Percentiles rank a stretch among this genome's conserved stretches.
Conservation (phyloP, 2,329 filamentous ascomycete genomes). For the Ophiostoma perfectum region DNA sequence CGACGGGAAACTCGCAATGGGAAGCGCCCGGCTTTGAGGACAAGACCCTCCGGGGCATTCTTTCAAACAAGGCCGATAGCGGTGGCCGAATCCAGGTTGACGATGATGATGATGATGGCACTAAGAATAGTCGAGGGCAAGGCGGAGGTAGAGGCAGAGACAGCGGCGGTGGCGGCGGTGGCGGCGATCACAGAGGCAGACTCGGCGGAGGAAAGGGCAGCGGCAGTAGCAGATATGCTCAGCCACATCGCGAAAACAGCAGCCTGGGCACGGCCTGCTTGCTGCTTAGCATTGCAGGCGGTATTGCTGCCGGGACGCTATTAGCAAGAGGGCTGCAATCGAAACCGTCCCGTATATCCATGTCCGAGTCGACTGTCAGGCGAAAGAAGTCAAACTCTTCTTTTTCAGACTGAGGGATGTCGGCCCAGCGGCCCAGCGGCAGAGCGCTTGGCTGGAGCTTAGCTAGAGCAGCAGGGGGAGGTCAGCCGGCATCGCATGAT, state of each 20-base stretch:
- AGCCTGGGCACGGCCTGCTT: conserved; percentile 7
- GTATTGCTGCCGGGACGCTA: conserved; percentile 20
- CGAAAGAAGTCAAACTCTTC: background rate
- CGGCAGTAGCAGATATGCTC: background rate
- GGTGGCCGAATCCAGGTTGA: background rate
- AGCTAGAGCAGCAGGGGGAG: too few species aligned
- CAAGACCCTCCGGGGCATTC: background rate
- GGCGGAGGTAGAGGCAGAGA: background rate
- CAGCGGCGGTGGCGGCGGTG: background rate
- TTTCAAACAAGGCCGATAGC: background rate
- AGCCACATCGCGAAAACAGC: background rate
- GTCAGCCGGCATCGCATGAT: too few species aligned
- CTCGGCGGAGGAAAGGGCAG: background rate
- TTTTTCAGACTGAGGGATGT: background rate
- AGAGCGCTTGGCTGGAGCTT: too few species aligned
- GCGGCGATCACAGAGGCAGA: background rate
- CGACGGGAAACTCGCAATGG: conserved; percentile 54
- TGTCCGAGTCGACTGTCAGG: background rate
- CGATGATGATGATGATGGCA: background rate
- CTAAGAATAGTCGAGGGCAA: too few species aligned
- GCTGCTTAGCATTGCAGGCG: conserved; percentile 20
- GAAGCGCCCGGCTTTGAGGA: conserved; percentile 36
- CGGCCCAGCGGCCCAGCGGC: background rate
- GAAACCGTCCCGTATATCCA: background rate
- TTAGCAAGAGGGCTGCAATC: conserved; percentile 15